A percentile compares a stretch with the other conserved stretches of the same genome.
Conservation (phyloP, 257 asterid genomes). For the Datura wrightii region DNA sequence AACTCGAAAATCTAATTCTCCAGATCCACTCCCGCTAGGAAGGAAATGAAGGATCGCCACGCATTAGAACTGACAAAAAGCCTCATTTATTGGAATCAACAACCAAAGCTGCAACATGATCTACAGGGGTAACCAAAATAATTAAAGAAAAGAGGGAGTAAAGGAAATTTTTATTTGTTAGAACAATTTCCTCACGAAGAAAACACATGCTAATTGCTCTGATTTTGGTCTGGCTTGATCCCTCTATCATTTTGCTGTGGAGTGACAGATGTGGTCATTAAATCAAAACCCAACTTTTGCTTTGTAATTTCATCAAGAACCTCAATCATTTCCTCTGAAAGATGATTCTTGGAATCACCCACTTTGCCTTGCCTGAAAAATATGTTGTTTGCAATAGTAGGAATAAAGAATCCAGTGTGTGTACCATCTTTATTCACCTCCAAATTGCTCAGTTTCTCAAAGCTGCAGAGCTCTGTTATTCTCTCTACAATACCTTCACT, state of each 20-base stretch:
- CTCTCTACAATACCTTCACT: constrained; percentile 14
- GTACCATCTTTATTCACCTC: constrained; percentile 41
- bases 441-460: constrained; percentile 39
- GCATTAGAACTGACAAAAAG: not conserved
- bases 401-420: constrained; percentile 22
- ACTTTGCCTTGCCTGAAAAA: constrained; percentile 42
- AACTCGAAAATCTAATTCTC: not conserved
- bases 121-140: not conserved
- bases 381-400: constrained; percentile 27
- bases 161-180: not conserved
- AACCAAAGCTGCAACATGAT: not conserved
- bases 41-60: not conserved
- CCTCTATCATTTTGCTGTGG: not conserved
- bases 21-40: not conserved
- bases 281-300: constrained; percentile 29
- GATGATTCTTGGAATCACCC: constrained; percentile 43
- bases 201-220: not conserved
- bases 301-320: constrained; percentile 36
- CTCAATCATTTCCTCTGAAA: constrained; percentile 37
- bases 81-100: constrained; percentile 1
- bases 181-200: not conserved
- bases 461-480: constrained; percentile 41
- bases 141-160: not conserved
- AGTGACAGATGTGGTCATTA: not conserved
- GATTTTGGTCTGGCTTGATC: not conserved